These are phyloP conservation scores for Lupinus albus DNA, from an alignment of 306 rosid genomes.

Conservation along the genomic window DNA sequence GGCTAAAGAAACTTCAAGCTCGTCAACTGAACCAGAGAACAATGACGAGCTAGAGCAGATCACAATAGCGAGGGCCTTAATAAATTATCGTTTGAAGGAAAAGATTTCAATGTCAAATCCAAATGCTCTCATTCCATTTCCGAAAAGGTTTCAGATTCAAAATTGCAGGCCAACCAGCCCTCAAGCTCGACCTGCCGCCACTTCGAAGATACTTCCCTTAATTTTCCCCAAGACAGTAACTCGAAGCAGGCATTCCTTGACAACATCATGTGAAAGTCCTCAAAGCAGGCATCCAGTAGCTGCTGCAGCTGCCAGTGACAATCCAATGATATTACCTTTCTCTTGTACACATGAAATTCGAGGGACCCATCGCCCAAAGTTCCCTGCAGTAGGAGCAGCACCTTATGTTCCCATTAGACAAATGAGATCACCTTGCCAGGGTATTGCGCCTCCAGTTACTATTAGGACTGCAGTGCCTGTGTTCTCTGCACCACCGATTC, in stretches of 20 bases:
- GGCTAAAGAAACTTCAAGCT: constrained; percentile 87
- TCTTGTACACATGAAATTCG: constrained; percentile 55
- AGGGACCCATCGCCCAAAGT: constrained; percentile 60
- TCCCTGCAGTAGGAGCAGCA: constrained; percentile 78
- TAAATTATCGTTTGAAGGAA: constrained; percentile 79
- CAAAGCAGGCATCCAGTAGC: constrained; percentile 49
- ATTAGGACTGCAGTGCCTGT: constrained; percentile 83
- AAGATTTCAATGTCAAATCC: constrained; percentile 71
- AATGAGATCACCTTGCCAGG: constrained; percentile 77
- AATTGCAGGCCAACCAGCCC: constrained; percentile 87
- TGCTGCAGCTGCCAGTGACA: constrained; percentile 43
- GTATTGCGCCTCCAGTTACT: constrained; percentile 89
- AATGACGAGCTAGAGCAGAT: constrained; percentile 92
- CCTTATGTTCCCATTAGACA: constrained; percentile 89
- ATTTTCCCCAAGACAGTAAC: constrained; percentile 67
- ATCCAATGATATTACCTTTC: constrained; percentile 39
- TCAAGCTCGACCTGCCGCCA: constrained; percentile 65
- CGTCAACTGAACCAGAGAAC: constrained; percentile 85
- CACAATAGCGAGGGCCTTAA: constrained; percentile 85
- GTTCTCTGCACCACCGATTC: constrained; percentile 79
- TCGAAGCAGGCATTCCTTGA: constrained; percentile 48
- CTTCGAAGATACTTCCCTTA: constrained; percentile 89
- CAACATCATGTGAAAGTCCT: constrained; percentile 44
- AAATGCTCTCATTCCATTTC: constrained; percentile 70
- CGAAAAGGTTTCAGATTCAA: constrained; percentile 68